A percentile compares a stretch with the other conserved stretches of the same genome.
Conservation (phyloP, 176 grass and related monocot genomes). For the Zizania latifolia region DNA sequence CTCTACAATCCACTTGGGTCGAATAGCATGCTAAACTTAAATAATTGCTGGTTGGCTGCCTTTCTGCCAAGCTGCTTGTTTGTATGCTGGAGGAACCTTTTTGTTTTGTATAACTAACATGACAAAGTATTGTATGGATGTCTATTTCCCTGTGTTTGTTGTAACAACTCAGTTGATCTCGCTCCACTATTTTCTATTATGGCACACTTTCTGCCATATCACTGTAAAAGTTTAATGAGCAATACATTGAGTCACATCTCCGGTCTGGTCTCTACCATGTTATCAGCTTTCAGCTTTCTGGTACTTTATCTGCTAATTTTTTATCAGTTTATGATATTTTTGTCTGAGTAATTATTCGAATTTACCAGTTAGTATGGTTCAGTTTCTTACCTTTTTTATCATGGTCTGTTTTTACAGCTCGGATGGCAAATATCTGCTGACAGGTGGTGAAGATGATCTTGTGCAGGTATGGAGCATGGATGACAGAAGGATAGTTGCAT, state of each 20-base stretch:
- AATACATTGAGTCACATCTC: not conserved
- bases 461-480: constrained; percentile 98
- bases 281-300: not conserved
- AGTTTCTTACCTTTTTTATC: constrained; percentile 19
- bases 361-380: not conserved
- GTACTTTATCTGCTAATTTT: constrained; percentile 3
- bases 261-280: not conserved
- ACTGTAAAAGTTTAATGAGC: not conserved
- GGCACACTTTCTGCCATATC: not conserved
- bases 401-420: constrained; percentile 41
- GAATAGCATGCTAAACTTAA: not conserved
- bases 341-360: not conserved
- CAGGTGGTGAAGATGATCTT: constrained; percentile 95
- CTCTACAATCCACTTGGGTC: not conserved
- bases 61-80: not conserved
- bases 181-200: not conserved
- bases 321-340: constrained; percentile 8
- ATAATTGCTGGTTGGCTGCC: not conserved
- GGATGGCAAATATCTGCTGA: constrained; percentile 92
- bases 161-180: not conserved
- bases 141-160: not conserved
- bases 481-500: constrained; percentile 83
- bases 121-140: not conserved
- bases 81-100: not conserved
- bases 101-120: not conserved